Base-by-base conservation (phyloP, 805 yeast species). In the Candida koratica region DNA sequence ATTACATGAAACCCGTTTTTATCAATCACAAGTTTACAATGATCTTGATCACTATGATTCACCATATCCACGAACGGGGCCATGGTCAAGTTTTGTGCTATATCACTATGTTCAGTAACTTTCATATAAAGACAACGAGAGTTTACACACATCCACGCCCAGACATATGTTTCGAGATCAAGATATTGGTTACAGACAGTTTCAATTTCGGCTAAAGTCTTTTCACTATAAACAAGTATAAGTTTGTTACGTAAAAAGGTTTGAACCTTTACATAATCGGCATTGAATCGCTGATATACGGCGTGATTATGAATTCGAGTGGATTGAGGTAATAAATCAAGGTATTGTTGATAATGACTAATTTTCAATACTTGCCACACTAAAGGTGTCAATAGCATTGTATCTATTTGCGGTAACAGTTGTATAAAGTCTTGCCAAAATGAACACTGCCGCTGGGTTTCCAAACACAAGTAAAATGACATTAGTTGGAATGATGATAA, bases 11-110 rank as follows among this genome's bases (percentile, higher is more conserved):
- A 80, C 1, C 84, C 82, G 15, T 51, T 46, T 13, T 51, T 32
- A 30, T 69, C 64, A 24, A 71, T 68, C 43, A 67, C 52, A 34
- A 81, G 69, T 15, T 56, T 61, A 44, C 86, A 76, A 43, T 76
- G 79, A 27, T 69, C 73, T 4, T 70, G 68, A 25, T 64, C 48
- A 18, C 61, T 66, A 57, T 90, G 97, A 58, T 90, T 93, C 34
- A 90, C 62, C 54, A 85, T 84, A 61, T 90, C 98, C 16, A 89
- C 88, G 44, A 67, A 81, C 0, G 98, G 98, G 0, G 90, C 97
- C 75, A 90, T 63, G 2, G 97, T 86, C 63, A 90, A 80, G 54
- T 84, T 82, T 46, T 82, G 86, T 17, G 63, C 73, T 2, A 53
- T 52, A 12, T 65, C 60, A 38, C 71, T 69, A 23, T 72, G 69